Conservation (phyloP, 345 rosid genomes). For the Gossypium rotundifolium region DNA sequence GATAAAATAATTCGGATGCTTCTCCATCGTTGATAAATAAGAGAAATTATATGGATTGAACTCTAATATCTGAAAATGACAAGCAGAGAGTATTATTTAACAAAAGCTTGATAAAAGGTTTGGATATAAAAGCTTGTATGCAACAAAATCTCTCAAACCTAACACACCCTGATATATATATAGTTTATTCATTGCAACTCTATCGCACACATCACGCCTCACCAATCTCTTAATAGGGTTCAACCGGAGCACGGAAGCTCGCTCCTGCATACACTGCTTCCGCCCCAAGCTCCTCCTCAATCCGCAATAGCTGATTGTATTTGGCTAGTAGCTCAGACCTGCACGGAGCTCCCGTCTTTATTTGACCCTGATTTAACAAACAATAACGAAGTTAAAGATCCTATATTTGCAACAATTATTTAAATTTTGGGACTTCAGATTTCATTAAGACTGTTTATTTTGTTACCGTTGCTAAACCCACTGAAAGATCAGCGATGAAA, state of each 20-base stretch:
- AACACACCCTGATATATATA: constrained; percentile 9
- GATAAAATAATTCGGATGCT: no score
- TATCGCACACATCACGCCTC: neutral
- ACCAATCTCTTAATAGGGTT: constrained; percentile 50
- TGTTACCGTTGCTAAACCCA: no score
- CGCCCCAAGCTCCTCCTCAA: constrained; percentile 91
- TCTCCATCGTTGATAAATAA: no score
- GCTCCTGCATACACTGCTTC: constrained; percentile 82
- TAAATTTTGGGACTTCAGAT: no score
- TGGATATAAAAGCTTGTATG: no score
- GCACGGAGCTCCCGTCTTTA: no score
- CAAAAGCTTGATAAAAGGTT: neutral
- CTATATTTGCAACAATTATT: no score
- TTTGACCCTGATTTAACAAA: no score
- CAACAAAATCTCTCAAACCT: constrained; percentile 18
- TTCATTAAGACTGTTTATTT: no score
- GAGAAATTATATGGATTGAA: no score
- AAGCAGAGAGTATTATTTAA: neutral
- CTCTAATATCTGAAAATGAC: neutral
- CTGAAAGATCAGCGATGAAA: no score
- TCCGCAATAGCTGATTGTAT: constrained; percentile 57
- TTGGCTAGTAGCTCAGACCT: no score
- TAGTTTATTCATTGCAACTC: constrained; percentile 17
- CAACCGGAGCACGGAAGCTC: constrained; percentile 77
- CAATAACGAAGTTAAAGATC: neutral